Evolutionary conservation across 768 basidiomycete species (phyloP).

Genomic region (Zangia roseola): DNA sequence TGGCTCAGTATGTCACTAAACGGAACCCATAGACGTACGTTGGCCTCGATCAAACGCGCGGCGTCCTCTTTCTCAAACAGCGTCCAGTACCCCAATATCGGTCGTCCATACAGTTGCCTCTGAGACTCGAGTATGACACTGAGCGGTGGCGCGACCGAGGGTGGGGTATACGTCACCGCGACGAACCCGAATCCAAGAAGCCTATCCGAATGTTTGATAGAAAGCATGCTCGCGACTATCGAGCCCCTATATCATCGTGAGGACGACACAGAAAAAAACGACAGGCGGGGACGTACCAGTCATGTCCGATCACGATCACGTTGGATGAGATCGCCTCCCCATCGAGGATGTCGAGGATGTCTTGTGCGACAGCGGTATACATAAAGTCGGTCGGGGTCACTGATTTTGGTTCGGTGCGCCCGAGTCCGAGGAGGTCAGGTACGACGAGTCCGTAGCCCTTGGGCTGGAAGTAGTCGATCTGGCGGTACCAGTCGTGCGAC

Average conservation of each 20-base stretch:
- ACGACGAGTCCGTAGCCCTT: conserved; percentile 44
- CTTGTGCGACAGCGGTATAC: conserved; percentile 27
- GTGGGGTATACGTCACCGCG: conserved; percentile 33
- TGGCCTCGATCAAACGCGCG: conserved; percentile 31
- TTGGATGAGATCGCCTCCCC: conserved; percentile 31
- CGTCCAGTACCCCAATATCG: conserved; percentile 43
- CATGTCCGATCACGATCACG: conserved; percentile 40
- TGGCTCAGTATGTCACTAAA: no score
- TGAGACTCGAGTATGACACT: conserved; percentile 25
- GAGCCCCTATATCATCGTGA: conserved; percentile 45
- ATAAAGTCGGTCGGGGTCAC: conserved; percentile 27
- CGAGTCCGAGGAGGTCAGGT: conserved; percentile 49
- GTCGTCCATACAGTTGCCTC: conserved; percentile 33
- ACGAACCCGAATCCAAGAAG: conserved; percentile 41
- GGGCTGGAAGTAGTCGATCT: conserved; percentile 37
- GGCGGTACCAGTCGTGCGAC: conserved; percentile 42
- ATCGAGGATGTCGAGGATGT: conserved; percentile 40
- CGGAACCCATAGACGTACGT: conserved; percentile 24
- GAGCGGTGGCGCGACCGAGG: conserved; percentile 26
- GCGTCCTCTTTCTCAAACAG: conserved; percentile 35
- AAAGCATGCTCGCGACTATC: conserved; percentile 33
- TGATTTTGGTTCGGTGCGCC: conserved; percentile 43
- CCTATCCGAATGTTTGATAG: conserved; percentile 38
- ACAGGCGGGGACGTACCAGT: conserved; percentile 30
- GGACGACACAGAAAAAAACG: no score